phyloP scores from a whole-genome alignment of 2,329 filamentous ascomycete genomes.

The Penicillium sp. region DNA sequence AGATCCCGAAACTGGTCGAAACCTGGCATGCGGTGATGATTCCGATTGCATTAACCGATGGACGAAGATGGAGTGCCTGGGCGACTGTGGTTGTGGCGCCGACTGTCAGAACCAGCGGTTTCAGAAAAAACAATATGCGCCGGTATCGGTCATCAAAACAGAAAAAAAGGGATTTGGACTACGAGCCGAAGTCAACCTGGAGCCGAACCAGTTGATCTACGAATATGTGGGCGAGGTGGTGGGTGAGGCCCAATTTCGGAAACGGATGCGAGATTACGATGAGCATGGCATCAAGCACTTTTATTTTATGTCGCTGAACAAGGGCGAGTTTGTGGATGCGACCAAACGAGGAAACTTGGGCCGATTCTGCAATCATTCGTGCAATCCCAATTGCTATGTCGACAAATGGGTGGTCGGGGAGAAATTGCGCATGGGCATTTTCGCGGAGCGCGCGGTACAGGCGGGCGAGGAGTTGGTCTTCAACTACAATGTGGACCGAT shows the following conservation, averaged over 20 bases:
- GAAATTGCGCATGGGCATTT: constrained; percentile 98
- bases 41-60: constrained; percentile 98
- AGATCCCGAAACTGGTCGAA: constrained; percentile 57
- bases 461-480: constrained; percentile 95
- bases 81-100: constrained; percentile 81
- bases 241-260: constrained; percentile 84
- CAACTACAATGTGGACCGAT: constrained; percentile 99
- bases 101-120: constrained; percentile 95
- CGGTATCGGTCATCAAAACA: constrained; percentile 94
- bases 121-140: constrained; percentile 82
- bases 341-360: constrained; percentile 96
- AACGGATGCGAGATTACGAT: constrained; percentile 90
- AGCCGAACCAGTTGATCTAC: constrained; percentile 88
- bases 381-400: constrained; percentile 97
- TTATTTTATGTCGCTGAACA: constrained; percentile 99
- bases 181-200: constrained; percentile 74
- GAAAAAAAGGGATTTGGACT: constrained; percentile 97
- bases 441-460: constrained; percentile 80
- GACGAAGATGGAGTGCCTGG: constrained; percentile 94
- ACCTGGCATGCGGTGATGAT: constrained; percentile 89
- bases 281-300: constrained; percentile 98
- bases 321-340: constrained; percentile 95
- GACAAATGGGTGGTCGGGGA: constrained; percentile 99
- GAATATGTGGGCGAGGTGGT: constrained; percentile 99
- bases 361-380: constrained; percentile 98